Evolutionary conservation across 768 basidiomycete species (phyloP), one percentile per base, ranked within the genome.

Genomic region (Mycena alexandri): DNA sequence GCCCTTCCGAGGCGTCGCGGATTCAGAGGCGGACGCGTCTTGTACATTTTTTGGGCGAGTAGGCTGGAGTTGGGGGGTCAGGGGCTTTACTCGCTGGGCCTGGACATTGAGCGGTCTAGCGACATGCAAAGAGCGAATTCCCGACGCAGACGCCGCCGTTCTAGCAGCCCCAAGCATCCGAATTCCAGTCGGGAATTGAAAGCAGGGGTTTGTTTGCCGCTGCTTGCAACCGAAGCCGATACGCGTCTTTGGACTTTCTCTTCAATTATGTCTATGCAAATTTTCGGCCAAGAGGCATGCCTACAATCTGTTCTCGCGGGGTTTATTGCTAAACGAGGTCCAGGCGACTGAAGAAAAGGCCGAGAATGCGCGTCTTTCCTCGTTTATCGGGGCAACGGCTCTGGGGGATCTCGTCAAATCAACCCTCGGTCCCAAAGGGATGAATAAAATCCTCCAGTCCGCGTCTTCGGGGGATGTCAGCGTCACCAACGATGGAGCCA

Each of bases 371-470:
- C 94, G 97, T 80, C 90, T 99, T 71, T 96, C 96, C 5, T 97
- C 95, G 4, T 99, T 99, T 79, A 94, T 99, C 61, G 98, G 98
- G 38, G 97, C 98, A 8, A 89, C 98, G 72, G 98, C 98, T 0
- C 86, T 99, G 38, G 98, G 98, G 47, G 98, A 99, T 83, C 90
- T 99, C 71, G 97, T 99, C 75, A 99, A 99, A 82, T 97, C 96
- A 1, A 99, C 98, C 10, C 87, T 99, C 3, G 98, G 98, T 11
- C 98, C 98, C 24, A 99, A 99, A 80, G 98, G 98, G 61, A 99
- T 99, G 97, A 99, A 98, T 90, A 99, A 99, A 84, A 99, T 99
- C 69, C 89, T 99, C 17, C 97, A 96, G 79, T 96, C 95, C 2
- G 89, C 80, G 2, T 94, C 95, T 7, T 89, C 92, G 0, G 95